Evolutionary conservation across 768 basidiomycete species (phyloP), one percentile per base, ranked within the genome.

Genomic region (Lentinula guzmanii): DNA sequence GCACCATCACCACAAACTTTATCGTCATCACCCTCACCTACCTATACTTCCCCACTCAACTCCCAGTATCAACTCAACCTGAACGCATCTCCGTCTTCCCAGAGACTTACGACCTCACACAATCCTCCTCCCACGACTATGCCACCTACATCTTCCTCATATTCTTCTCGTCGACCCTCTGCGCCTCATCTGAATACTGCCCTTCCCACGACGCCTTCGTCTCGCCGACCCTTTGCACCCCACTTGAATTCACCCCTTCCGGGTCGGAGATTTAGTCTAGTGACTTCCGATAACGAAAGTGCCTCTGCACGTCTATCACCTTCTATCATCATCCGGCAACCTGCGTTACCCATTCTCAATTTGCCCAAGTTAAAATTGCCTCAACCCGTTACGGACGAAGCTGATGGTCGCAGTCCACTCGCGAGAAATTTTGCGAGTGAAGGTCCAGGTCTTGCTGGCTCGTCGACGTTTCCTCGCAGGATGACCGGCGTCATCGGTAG

Each of bases 331-430:
- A 66, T 74, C n/a, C 73, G 81, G 55, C 77, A 75, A 15, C 75
- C 77, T 2, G 73, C 73, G 9, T 73, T 81, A 68, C 80, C 84
- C 2, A 65, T 83, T 51, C 67, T 80, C 16, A 79, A 77, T 66
- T 72, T 87, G 4, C 86, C 86, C 4, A 74, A 74, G 18, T 70
- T 85, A 11, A 46, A 31, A n/a, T 5, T 48, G 24, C 18, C 57
- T 28, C 13, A 16, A 10, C 18, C 24, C n/a, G 16, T 35, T 15
- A 53, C 33, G 16, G 52, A 39, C 11, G 41, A 28, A 39, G 5
- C 1, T 46, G 43, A 34, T 46, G 57, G 41, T 31, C 37, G 15
- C 16, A 5, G 15, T n/a, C 6, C 16, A 41, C 16, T n/a, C 18
- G 9, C 31, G 10, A 43, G 37, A 42, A 41, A 43, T 41, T 45